Conservation (phyloP, 1,284 basidiomycete species). For the Athelia psychrophila region DNA sequence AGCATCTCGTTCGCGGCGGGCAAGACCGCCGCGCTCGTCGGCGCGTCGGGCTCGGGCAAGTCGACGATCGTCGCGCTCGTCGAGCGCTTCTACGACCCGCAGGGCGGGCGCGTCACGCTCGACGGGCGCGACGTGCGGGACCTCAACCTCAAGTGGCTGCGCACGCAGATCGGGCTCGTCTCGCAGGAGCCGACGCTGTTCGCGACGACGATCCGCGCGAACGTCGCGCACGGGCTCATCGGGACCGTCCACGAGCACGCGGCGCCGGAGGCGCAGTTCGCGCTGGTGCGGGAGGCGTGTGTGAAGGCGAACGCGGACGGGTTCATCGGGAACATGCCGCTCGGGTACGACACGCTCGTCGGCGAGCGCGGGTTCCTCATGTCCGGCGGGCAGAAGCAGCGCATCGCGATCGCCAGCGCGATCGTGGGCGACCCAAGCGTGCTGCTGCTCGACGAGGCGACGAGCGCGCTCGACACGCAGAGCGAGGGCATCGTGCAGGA, state of each 20-base stretch:
- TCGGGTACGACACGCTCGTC: slow-evolving; percentile 89
- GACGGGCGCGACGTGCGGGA: slow-evolving; percentile 79
- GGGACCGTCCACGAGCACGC: slow-evolving; percentile 71
- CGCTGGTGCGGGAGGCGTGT: slow-evolving; percentile 83
- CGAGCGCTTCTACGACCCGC: slow-evolving; percentile 89
- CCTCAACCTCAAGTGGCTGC: slow-evolving; percentile 86
- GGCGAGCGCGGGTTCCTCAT: slow-evolving; percentile 92
- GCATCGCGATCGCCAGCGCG: slow-evolving; percentile 89
- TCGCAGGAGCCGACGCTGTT: slow-evolving; percentile 91
- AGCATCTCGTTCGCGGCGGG: slow-evolving; percentile 70
- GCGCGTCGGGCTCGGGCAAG: slow-evolving; percentile 90
- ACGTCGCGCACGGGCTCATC: slow-evolving; percentile 90
- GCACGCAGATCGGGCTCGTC: slow-evolving; percentile 88
- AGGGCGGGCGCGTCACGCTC: slow-evolving; percentile 68
- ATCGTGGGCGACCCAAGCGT: slow-evolving; percentile 91
- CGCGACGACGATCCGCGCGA: slow-evolving; percentile 72
- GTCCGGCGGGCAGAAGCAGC: slow-evolving; percentile 91
- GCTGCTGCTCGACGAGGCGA: slow-evolving; percentile 85
- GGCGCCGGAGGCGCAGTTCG: slow-evolving; percentile 74
- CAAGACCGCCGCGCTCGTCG: slow-evolving; percentile 85
- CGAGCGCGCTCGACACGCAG: slow-evolving; percentile 87
- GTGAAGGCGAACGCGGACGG: slow-evolving; percentile 90
- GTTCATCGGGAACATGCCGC: slow-evolving; percentile 83
- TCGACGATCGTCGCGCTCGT: slow-evolving; percentile 78
- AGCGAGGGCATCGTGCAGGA: slow-evolving; percentile 93